Conservation (phyloP, 179 eudicot species). For the Spinacia oleracea region DNA sequence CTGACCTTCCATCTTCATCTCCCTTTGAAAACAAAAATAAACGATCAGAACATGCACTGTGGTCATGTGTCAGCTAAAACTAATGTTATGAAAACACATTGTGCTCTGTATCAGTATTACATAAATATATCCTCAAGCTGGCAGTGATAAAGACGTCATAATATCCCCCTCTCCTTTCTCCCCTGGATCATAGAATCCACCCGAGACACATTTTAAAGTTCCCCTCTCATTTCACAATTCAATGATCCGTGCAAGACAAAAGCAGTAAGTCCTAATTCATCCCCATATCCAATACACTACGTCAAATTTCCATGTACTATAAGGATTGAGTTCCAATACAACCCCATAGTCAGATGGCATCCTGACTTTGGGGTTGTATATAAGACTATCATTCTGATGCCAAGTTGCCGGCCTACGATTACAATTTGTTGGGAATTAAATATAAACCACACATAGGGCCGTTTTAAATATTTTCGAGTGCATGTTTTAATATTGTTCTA, state of each 20-base stretch:
- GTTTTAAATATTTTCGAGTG: too few species aligned
- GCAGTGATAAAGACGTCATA: neutral
- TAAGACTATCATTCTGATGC: too few species aligned
- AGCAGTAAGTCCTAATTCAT: neutral
- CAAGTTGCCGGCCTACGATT: too few species aligned
- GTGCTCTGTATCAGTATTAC: too few species aligned
- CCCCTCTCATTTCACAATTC: neutral
- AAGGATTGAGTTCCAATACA: neutral
- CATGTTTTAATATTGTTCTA: too few species aligned
- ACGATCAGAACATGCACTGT: neutral
- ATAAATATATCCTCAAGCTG: neutral
- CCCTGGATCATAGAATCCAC: neutral
- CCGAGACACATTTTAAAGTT: neutral
- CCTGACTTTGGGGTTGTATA: too few species aligned
- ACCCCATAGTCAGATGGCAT: too few species aligned
- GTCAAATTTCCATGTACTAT: neutral
- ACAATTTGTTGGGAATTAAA: too few species aligned
- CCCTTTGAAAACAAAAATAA: conserved; percentile 47
- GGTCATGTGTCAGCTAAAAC: neutral
- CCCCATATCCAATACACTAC: neutral
- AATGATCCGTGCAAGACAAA: neutral
- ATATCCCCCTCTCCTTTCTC: neutral
- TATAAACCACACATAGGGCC: too few species aligned
- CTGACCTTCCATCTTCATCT: conserved; percentile 87
- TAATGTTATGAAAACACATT: neutral